phyloP scores from a whole-genome alignment of 306 rosid genomes.

The Ormosia emarginata region DNA sequence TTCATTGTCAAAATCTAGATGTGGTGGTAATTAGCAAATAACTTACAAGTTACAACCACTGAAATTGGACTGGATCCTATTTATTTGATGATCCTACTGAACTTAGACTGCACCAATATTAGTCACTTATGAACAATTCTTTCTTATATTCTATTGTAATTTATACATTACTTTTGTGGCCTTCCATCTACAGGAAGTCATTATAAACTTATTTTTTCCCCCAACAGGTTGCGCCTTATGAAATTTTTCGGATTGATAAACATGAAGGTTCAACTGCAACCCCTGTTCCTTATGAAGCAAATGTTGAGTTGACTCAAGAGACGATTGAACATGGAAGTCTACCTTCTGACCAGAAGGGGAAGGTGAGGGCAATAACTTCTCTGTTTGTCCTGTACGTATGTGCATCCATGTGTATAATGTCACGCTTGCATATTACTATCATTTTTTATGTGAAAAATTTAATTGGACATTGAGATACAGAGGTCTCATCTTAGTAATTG shows the following conservation, averaged over 20 bases:
- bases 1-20: slow-evolving; percentile 10
- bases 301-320: slow-evolving; percentile 51
- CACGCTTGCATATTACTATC: background rate
- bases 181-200: slow-evolving; percentile 2
- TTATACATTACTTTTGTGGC: background rate
- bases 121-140: background rate
- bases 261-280: slow-evolving; percentile 52
- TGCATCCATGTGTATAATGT: background rate
- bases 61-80: background rate
- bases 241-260: slow-evolving; percentile 68
- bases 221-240: slow-evolving; percentile 73
- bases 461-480: background rate
- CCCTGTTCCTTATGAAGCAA: slow-evolving; percentile 46
- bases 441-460: background rate
- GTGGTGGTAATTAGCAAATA: background rate
- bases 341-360: slow-evolving; percentile 39
- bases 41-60: background rate
- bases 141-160: background rate
- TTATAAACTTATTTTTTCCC: background rate
- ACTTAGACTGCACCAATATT: background rate
- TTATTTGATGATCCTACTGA: background rate
- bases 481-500: background rate
- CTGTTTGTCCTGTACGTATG: background rate
- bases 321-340: slow-evolving; percentile 41
- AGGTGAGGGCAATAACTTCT: slow-evolving; percentile 44